Conservation (phyloP, 2,329 filamentous ascomycete species). For the Blastomyces gilchristii region DNA sequence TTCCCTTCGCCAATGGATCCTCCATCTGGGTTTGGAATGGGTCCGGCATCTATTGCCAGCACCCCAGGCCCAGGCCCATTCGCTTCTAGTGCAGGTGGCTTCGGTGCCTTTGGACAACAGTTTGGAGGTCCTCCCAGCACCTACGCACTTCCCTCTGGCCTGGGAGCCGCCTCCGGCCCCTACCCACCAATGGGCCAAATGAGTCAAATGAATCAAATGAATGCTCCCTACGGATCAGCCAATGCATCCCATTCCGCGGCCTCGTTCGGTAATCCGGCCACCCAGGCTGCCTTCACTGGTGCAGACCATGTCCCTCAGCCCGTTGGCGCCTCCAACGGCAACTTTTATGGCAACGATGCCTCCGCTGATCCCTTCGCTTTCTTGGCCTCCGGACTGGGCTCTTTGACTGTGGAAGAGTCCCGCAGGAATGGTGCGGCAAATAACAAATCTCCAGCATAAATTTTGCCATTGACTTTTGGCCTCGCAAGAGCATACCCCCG, state of each 20-base stretch:
- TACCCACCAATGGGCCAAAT: slow-evolving; percentile 51
- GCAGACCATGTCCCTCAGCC: slow-evolving; percentile 72
- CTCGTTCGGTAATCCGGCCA: slow-evolving; percentile 83
- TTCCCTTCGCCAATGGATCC: slow-evolving; percentile 87
- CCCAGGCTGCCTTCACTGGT: slow-evolving; percentile 87
- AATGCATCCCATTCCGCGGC: slow-evolving; percentile 72
- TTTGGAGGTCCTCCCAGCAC: slow-evolving; percentile 78
- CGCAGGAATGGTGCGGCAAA: slow-evolving; percentile 37
- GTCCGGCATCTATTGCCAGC: slow-evolving; percentile 71
- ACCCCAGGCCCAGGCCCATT: slow-evolving; percentile 63
- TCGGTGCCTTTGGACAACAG: slow-evolving; percentile 62
- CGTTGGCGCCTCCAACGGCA: slow-evolving; percentile 64
- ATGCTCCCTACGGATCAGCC: slow-evolving; percentile 60
- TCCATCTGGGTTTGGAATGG: slow-evolving; percentile 73
- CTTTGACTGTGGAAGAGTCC: slow-evolving; percentile 46
- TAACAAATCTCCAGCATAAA: slow-evolving; percentile 39
- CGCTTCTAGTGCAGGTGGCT: slow-evolving; percentile 57
- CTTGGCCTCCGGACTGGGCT: slow-evolving; percentile 50
- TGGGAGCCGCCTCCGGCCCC: slow-evolving; percentile 65
- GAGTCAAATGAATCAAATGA: slow-evolving; percentile 48
- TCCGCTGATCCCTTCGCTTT: slow-evolving; percentile 54
- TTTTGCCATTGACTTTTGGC: slow-evolving; percentile 9
- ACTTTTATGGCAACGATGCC: slow-evolving; percentile 51
- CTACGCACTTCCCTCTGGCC: slow-evolving; percentile 76
- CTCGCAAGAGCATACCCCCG: slow-evolving; percentile 5